These are phyloP conservation scores for Pythium coloratum DNA, from an alignment of 352 stramenopile genomes.

Conservation along the genomic window DNA sequence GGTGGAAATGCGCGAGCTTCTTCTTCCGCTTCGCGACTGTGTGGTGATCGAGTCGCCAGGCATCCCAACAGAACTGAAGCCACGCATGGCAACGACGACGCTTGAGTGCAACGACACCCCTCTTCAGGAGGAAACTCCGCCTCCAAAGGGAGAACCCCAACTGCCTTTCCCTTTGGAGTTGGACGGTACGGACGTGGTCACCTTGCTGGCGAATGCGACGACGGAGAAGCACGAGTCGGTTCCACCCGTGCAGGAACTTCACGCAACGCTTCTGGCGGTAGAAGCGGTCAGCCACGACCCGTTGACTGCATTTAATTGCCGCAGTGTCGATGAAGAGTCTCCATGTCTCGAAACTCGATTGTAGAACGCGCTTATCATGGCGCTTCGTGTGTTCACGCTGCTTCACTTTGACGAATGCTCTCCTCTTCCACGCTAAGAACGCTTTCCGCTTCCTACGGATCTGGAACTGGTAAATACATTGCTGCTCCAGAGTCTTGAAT, in stretches of 20 bases:
- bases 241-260: conserved; percentile 3
- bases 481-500: background rate
- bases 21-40: conserved; percentile 23
- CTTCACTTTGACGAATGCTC: background rate
- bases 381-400: background rate
- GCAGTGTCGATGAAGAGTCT: background rate
- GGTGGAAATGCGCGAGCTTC: conserved; percentile 42
- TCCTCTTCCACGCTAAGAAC: conserved; percentile 9
- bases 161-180: background rate
- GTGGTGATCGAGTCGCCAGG: conserved; percentile 8
- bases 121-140: background rate
- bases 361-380: background rate
- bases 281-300: background rate
- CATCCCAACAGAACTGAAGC: conserved; percentile 14
- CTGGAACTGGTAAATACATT: background rate
- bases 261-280: background rate
- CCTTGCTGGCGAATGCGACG: background rate
- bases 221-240: background rate
- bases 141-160: conserved; percentile 1
- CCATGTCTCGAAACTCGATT: background rate
- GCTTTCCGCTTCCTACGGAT: background rate
- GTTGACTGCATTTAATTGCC: background rate
- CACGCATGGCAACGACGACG: background rate
- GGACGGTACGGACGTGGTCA: background rate
- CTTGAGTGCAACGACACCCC: background rate